Conservation (phyloP, 139 green algal genomes). For the Volvox reticuliferus region DNA sequence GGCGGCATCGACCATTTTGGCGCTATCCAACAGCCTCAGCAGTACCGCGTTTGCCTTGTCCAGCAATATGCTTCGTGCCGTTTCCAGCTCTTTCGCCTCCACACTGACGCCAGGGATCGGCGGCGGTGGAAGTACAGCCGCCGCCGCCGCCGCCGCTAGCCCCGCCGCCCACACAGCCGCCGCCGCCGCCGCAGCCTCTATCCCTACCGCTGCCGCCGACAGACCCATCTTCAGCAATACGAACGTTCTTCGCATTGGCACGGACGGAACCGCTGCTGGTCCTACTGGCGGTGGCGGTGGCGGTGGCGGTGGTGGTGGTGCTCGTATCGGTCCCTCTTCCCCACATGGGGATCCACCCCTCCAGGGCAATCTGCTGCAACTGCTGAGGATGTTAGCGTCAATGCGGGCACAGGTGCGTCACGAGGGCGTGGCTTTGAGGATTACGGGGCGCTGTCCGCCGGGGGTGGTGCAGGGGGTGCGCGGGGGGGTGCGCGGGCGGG, state of each 20-base stretch:
- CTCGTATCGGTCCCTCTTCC: neutral
- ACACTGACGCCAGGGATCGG: neutral
- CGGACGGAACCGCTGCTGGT: neutral
- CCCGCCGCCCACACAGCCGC: neutral
- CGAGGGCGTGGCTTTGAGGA: too few species aligned
- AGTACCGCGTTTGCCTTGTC: neutral
- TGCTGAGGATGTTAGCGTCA: conserved; percentile 45
- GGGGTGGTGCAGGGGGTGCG: too few species aligned
- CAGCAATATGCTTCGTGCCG: conserved; percentile 6
- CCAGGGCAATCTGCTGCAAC: conserved; percentile 4
- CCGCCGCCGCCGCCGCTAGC: neutral
- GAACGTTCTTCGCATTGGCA: neutral
- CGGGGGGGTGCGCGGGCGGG: too few species aligned
- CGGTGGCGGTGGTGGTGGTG: neutral
- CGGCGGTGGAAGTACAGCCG: neutral
- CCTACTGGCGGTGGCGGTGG: too few species aligned
- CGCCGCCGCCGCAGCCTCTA: neutral
- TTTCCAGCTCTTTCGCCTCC: neutral
- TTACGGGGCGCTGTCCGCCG: too few species aligned
- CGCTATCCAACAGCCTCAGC: neutral
- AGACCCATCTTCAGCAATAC: neutral
- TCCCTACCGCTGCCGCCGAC: too few species aligned
- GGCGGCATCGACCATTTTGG: neutral
- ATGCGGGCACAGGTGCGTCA: conserved; percentile 38
- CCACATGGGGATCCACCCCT: neutral